phyloP scores from a whole-genome alignment of 345 rosid species.

The Euphorbia lathyris region DNA sequence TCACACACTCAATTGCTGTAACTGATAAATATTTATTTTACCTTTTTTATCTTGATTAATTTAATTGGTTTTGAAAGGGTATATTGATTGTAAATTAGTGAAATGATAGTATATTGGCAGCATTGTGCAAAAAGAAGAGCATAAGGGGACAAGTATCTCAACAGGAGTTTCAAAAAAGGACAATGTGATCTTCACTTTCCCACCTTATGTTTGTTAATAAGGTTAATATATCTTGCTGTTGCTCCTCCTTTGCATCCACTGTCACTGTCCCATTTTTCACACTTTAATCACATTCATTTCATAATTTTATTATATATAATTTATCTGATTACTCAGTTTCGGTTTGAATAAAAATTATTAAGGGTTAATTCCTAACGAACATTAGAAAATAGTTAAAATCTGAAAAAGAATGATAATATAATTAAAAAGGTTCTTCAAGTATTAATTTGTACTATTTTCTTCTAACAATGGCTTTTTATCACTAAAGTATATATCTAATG shows the following conservation, averaged over 20 bases:
- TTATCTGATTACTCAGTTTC: no score
- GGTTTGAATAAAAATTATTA: no score
- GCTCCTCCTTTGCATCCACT: neutral
- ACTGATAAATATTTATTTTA: no score
- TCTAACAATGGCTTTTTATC: neutral
- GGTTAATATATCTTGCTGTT: neutral
- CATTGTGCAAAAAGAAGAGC: neutral
- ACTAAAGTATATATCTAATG: neutral
- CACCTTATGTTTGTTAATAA: neutral
- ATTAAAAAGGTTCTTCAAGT: no score
- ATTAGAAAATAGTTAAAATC: no score
- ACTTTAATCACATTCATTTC: no score
- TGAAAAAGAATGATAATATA: no score
- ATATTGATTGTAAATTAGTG: neutral
- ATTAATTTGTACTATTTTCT: no score
- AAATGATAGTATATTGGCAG: neutral
- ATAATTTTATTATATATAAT: no score
- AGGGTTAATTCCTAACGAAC: no score
- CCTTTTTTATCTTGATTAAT: no score
- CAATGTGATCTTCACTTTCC: constrained; percentile 6
- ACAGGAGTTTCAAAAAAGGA: neutral
- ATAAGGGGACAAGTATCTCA: constrained; percentile 2
- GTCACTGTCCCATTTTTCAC: neutral
- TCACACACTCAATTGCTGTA: neutral
- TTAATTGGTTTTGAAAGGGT: no score